Evolutionary conservation across 140 eudicot species (phyloP).

Genomic region (Stevia rebaudiana): DNA sequence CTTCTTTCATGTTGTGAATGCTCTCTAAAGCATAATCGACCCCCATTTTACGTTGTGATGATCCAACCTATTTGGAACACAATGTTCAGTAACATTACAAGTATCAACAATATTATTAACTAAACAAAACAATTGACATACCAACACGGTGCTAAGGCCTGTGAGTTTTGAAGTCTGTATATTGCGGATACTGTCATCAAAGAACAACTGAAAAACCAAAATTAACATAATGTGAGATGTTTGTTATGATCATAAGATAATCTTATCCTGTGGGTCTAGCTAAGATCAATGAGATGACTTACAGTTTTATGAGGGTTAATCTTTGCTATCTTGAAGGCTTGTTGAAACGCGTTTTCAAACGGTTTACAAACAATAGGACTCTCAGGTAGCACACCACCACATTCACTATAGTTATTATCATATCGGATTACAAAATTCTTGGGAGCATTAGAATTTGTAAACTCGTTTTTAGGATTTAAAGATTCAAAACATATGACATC

Average conservation of each 20-base stretch:
- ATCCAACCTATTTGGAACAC: slow-evolving; percentile 54
- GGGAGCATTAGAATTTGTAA: neutral
- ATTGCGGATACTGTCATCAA: slow-evolving; percentile 84
- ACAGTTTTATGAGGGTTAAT: slow-evolving; percentile 74
- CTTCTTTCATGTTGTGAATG: slow-evolving; percentile 81
- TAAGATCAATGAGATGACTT: slow-evolving; percentile 22
- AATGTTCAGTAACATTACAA: neutral
- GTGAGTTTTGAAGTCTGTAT: slow-evolving; percentile 47
- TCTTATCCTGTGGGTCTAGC: neutral
- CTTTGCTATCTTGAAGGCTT: slow-evolving; percentile 58
- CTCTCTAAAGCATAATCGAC: slow-evolving; percentile 85
- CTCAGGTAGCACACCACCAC: slow-evolving; percentile 26
- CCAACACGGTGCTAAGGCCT: slow-evolving; percentile 65
- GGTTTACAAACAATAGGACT: slow-evolving; percentile 82
- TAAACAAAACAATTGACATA: neutral
- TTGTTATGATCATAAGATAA: neutral
- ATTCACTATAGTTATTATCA: neutral
- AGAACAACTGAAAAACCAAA: slow-evolving; percentile 60
- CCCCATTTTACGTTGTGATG: slow-evolving; percentile 51
- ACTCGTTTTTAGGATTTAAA: slow-evolving; percentile 43
- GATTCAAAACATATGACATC: slow-evolving; percentile 73
- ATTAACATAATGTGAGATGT: neutral
- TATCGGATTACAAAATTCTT: neutral
- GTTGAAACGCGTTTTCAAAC: slow-evolving; percentile 53
- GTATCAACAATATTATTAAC: neutral